Evolutionary conservation across 768 basidiomycete species (phyloP).

Genomic region (Boletus huronensis): DNA sequence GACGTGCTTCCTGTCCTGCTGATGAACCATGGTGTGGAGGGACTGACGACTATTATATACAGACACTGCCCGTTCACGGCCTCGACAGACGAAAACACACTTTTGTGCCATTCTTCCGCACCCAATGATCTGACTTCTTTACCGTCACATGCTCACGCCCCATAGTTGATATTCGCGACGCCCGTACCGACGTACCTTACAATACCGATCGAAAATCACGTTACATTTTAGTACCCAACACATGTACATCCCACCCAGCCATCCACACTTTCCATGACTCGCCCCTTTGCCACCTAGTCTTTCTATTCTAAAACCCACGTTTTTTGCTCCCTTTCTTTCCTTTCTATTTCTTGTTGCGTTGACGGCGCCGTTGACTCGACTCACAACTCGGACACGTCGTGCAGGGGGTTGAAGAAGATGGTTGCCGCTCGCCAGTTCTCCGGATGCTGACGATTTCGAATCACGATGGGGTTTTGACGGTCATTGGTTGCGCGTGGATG

Average conservation of each 20-base stretch:
- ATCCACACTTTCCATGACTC: background rate
- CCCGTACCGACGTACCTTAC: constrained; percentile 3
- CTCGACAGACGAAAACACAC: background rate
- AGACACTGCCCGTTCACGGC: background rate
- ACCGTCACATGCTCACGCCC: constrained; percentile 6
- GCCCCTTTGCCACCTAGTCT: background rate
- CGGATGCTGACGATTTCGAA: background rate
- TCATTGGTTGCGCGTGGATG: no score
- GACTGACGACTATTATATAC: constrained; percentile 1
- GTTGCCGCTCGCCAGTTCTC: background rate
- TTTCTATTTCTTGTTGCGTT: background rate
- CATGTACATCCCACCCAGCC: background rate
- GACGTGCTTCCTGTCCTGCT: background rate
- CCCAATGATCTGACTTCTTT: background rate
- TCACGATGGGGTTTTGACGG: no score
- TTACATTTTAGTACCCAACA: constrained; percentile 5
- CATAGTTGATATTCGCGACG: background rate
- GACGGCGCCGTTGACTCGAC: background rate
- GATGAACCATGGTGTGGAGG: background rate
- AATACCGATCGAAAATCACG: background rate
- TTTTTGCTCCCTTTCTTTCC: no score
- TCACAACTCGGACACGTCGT: background rate
- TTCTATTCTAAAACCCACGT: background rate
- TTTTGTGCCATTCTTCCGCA: background rate
- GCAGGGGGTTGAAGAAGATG: background rate